A percentile compares a stretch with the other conserved stretches of the same genome.
These are phyloP conservation scores for Collybia sp. DNA, from an alignment of 768 basidiomycete genomes.

Conservation along the genomic window DNA sequence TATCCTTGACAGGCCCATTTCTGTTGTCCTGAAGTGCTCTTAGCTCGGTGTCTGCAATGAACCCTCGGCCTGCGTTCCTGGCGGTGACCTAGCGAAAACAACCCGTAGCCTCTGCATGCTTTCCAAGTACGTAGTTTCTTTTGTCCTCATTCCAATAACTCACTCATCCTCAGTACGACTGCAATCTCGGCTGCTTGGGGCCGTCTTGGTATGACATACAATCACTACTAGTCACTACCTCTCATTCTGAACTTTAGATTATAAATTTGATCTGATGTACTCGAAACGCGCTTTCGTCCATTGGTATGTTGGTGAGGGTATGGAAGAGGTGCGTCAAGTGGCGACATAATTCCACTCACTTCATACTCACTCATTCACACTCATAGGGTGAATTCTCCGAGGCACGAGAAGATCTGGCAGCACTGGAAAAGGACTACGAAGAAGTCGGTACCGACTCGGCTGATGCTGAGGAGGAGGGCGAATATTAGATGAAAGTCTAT, in stretches of 20 bases:
- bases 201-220: constrained; percentile 53
- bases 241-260: constrained; percentile 44
- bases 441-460: constrained; percentile 81
- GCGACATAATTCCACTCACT: constrained; percentile 1
- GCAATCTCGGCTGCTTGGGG: constrained; percentile 95
- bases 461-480: constrained; percentile 63
- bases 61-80: constrained; percentile 85
- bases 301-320: constrained; percentile 98
- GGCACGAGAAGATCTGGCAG: constrained; percentile 96
- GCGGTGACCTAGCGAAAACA: constrained; percentile 92
- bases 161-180: constrained; percentile 54
- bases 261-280: constrained; percentile 98
- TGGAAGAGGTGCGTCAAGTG: constrained; percentile 71
- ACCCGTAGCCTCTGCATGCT: constrained; percentile 97
- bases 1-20: background rate
- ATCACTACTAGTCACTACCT: background rate
- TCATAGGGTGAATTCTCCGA: constrained; percentile 93
- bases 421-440: constrained; percentile 93
- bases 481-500: constrained; percentile 37
- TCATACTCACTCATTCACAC: background rate
- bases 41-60: constrained; percentile 97
- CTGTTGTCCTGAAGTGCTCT: constrained; percentile 19
- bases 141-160: background rate
- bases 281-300: constrained; percentile 91
- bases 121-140: constrained; percentile 58